Evolutionary conservation across 768 basidiomycete species (phyloP).

Genomic region (Naganishia onofrii): DNA sequence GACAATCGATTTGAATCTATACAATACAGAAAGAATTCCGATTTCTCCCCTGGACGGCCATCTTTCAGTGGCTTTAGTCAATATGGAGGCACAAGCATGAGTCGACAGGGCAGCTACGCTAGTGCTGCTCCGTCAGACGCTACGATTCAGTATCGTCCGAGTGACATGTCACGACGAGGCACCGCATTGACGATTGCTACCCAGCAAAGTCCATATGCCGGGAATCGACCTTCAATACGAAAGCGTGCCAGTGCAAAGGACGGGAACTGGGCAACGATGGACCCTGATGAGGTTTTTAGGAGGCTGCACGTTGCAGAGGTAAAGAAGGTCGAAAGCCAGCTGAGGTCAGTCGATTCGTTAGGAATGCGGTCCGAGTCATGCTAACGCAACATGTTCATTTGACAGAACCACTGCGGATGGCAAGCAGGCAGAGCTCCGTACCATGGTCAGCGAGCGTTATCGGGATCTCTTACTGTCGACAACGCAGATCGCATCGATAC

Average conservation of each 20-base stretch:
- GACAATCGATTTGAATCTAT: neutral
- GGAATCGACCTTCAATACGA: neutral
- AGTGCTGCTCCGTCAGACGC: slow-evolving; percentile 16
- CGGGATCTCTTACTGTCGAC: slow-evolving; percentile 51
- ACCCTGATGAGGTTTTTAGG: slow-evolving; percentile 51
- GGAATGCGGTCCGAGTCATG: no score
- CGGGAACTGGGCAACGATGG: slow-evolving; percentile 47
- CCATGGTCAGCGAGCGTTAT: slow-evolving; percentile 49
- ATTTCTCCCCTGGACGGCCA: neutral
- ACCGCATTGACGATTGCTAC: neutral
- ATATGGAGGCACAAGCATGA: slow-evolving; percentile 15
- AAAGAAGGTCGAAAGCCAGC: slow-evolving; percentile 45
- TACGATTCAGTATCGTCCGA: neutral
- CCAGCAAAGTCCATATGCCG: neutral
- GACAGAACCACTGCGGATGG: slow-evolving; percentile 41
- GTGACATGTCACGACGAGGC: slow-evolving; percentile 10
- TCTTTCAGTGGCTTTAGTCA: slow-evolving; percentile 11
- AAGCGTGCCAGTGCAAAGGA: slow-evolving; percentile 1
- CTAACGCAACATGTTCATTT: neutral
- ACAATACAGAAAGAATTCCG: slow-evolving; percentile 1
- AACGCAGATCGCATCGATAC: slow-evolving; percentile 48
- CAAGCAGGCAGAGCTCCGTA: slow-evolving; percentile 49
- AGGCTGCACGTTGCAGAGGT: slow-evolving; percentile 46
- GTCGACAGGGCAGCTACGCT: slow-evolving; percentile 12
- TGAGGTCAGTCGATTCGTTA: slow-evolving; percentile 30